Conservation (phyloP, 208 protist genomes). For the Vickermania ingenoplastis region DNA sequence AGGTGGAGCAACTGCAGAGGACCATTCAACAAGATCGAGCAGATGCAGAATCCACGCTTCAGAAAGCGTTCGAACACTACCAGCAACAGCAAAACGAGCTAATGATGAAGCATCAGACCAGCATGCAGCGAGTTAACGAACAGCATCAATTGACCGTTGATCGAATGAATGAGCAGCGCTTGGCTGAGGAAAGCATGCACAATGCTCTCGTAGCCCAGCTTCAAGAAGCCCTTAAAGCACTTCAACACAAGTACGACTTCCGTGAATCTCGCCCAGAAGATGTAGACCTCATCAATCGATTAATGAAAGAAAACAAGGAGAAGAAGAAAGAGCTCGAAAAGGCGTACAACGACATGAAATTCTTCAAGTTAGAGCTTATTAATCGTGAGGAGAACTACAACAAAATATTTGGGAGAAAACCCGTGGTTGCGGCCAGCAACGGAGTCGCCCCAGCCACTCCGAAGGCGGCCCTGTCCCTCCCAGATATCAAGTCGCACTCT, state of each 20-base stretch:
- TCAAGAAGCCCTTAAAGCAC: constrained; percentile 27
- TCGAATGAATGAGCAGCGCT: constrained; percentile 15
- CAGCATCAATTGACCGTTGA: not conserved
- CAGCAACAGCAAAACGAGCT: not conserved
- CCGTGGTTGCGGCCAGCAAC: constrained; percentile 13
- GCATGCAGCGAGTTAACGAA: constrained; percentile 2
- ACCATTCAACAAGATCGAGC: not conserved
- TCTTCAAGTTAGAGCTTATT: constrained; percentile 91
- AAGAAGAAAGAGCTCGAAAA: constrained; percentile 72
- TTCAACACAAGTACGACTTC: constrained; percentile 86
- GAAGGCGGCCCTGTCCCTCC: not conserved
- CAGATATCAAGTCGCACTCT: constrained; percentile 1
- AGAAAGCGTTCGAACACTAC: not conserved
- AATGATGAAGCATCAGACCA: constrained; percentile 1
- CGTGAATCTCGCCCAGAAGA: constrained; percentile 86
- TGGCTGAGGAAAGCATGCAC: constrained; percentile 23
- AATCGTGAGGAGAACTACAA: constrained; percentile 95
- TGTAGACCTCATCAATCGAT: constrained; percentile 79
- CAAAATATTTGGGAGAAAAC: constrained; percentile 84
- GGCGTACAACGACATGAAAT: constrained; percentile 80
- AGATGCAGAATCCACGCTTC: not conserved
- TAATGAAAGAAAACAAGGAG: constrained; percentile 62
- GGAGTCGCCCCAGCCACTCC: constrained; percentile 4
- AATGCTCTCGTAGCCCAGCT: constrained; percentile 31
- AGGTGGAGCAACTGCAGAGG: not conserved